Percentiles rank a stretch among this genome's conserved stretches.
These are phyloP conservation scores for Atkinsonella texensis DNA, from an alignment of 2,329 filamentous ascomycete genomes.

Conservation along the genomic window DNA sequence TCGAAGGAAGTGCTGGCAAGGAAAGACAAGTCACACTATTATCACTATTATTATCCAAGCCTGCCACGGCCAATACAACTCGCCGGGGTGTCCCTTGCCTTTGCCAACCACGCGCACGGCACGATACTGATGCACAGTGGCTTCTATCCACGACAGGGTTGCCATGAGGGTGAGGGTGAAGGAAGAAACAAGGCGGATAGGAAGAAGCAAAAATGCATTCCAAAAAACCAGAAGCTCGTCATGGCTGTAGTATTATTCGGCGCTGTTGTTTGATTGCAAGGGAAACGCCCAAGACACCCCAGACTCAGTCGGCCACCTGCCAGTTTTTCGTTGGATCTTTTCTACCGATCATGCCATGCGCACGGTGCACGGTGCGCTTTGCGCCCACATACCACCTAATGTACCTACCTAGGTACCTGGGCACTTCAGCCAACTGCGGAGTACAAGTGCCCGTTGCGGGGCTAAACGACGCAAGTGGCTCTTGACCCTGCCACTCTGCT, in stretches of 20 bases:
- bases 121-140: background rate
- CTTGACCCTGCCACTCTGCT: too few relatives aligned
- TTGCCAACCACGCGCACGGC: background rate
- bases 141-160: background rate
- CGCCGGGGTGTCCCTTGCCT: background rate
- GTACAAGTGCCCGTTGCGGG: too few relatives aligned
- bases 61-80: background rate
- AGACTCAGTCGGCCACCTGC: background rate
- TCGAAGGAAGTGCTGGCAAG: background rate
- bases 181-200: background rate
- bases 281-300: background rate
- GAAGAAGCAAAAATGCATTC: background rate
- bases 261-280: too few relatives aligned
- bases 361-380: conserved; percentile 2
- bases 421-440: too few relatives aligned
- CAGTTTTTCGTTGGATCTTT: background rate
- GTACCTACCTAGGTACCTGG: background rate
- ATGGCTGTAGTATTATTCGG: background rate
- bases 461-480: too few relatives aligned
- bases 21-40: background rate
- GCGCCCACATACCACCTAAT: background rate
- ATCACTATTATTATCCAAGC: background rate
- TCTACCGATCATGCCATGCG: background rate
- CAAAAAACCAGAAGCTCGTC: background rate
- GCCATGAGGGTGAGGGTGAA: background rate